Conservation (phyloP, 2,329 filamentous ascomycete species). For the Beauveria sp. region DNA sequence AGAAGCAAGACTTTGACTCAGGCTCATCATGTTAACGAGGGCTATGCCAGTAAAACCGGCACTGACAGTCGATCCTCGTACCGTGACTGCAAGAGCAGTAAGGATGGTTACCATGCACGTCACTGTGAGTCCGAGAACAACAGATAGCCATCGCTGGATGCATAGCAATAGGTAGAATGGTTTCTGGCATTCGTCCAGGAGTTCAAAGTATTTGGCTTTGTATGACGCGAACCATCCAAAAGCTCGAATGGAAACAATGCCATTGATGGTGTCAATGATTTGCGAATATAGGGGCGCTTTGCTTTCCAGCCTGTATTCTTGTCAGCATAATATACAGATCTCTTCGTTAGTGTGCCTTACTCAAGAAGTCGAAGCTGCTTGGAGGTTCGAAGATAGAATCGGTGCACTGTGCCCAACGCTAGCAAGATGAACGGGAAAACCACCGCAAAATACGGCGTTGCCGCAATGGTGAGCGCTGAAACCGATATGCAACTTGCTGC, state of each 20-base stretch:
- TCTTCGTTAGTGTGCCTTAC: background rate
- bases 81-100: slow-evolving; percentile 31
- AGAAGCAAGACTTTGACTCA: slow-evolving; percentile 18
- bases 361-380: slow-evolving; percentile 12
- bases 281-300: slow-evolving; percentile 25
- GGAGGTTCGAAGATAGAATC: slow-evolving; percentile 13
- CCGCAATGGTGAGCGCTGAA: slow-evolving; percentile 3
- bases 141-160: slow-evolving; percentile 30
- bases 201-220: background rate
- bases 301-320: slow-evolving; percentile 19
- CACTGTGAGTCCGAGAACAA: slow-evolving; percentile 41
- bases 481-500: background rate
- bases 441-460: slow-evolving; percentile 9
- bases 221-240: slow-evolving; percentile 37
- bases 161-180: slow-evolving; percentile 7
- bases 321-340: background rate
- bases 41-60: slow-evolving; percentile 14
- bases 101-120: slow-evolving; percentile 39
- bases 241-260: slow-evolving; percentile 39
- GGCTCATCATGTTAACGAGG: slow-evolving; percentile 18
- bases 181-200: background rate
- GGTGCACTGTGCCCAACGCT: background rate
- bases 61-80: slow-evolving; percentile 5
- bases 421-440: background rate
- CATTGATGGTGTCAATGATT: slow-evolving; percentile 35